phyloP scores from a whole-genome alignment of 768 basidiomycete species.

The Podaxis sp. region DNA sequence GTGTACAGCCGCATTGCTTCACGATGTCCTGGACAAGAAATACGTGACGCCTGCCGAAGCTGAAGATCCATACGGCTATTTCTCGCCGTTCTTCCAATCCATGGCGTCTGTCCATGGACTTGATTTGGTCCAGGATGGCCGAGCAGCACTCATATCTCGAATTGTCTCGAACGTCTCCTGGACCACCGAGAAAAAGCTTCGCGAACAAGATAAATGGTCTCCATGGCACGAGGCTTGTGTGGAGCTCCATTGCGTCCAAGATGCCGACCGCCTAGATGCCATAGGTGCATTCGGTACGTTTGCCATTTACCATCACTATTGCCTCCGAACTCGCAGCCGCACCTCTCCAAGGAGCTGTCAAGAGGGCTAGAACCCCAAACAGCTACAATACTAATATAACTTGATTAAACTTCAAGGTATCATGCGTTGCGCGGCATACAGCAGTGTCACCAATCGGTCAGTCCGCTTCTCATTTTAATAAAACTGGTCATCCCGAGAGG shows the following conservation, averaged over 20 bases:
- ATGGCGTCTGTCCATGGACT: slow-evolving; percentile 43
- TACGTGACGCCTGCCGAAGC: slow-evolving; percentile 61
- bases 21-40: slow-evolving; percentile 87
- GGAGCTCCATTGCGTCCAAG: slow-evolving; percentile 82
- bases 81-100: slow-evolving; percentile 62
- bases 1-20: slow-evolving; percentile 71
- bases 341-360: slow-evolving; percentile 1
- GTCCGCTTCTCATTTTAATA: slow-evolving; percentile 15
- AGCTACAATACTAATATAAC: neutral
- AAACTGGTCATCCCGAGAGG: slow-evolving; percentile 10
- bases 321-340: neutral
- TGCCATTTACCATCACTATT: neutral
- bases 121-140: slow-evolving; percentile 60
- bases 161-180: slow-evolving; percentile 84
- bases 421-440: slow-evolving; percentile 70
- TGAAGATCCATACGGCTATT: slow-evolving; percentile 62
- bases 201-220: slow-evolving; percentile 52
- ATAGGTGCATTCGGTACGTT: slow-evolving; percentile 79
- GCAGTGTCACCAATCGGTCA: slow-evolving; percentile 51
- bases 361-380: slow-evolving; percentile 4
- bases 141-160: slow-evolving; percentile 52
- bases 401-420: slow-evolving; percentile 39
- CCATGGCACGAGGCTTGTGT: slow-evolving; percentile 69
- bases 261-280: slow-evolving; percentile 77
- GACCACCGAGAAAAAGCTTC: slow-evolving; percentile 76